Conservation (phyloP, 1,284 basidiomycete genomes). For the Austroboletus novae-zelandiae region DNA sequence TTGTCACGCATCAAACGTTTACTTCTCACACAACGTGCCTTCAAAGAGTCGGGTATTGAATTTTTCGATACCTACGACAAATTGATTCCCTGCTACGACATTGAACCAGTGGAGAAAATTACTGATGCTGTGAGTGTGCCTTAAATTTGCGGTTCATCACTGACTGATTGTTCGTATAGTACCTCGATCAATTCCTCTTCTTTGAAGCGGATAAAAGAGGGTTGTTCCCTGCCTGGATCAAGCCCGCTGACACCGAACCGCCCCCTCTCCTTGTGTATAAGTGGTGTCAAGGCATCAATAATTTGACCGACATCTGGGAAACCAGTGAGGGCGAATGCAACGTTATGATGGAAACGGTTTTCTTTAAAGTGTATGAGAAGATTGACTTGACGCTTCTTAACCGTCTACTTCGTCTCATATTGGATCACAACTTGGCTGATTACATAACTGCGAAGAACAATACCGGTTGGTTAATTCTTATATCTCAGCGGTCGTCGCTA, state of each 20-base stretch:
- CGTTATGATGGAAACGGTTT: conserved; percentile 96
- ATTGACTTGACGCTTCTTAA: conserved; percentile 94
- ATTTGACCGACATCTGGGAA: conserved; percentile 94
- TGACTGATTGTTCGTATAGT: conserved; percentile 42
- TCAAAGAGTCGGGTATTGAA: conserved; percentile 97
- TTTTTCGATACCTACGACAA: conserved; percentile 97
- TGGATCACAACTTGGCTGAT: conserved; percentile 97
- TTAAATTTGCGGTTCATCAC: neutral
- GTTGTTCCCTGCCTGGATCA: conserved; percentile 96
- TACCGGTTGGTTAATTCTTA: conserved; percentile 47
- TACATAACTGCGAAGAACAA: conserved; percentile 99
- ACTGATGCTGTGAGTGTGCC: conserved; percentile 76
- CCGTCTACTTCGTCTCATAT: conserved; percentile 87
- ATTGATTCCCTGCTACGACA: conserved; percentile 96
- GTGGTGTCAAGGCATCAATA: conserved; percentile 94
- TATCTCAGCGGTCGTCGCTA: neutral
- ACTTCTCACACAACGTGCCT: conserved; percentile 91
- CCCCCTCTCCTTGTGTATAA: conserved; percentile 97
- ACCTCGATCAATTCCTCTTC: conserved; percentile 89
- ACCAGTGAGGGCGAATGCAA: conserved; percentile 95
- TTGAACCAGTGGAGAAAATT: conserved; percentile 98
- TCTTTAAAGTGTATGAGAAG: conserved; percentile 97
- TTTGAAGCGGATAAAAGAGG: conserved; percentile 96
- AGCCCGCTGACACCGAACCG: conserved; percentile 94
- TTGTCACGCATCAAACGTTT: conserved; percentile 96